These are phyloP conservation scores for Globisporangium cystogenes DNA, from an alignment of 352 stramenopile genomes.

Conservation along the genomic window DNA sequence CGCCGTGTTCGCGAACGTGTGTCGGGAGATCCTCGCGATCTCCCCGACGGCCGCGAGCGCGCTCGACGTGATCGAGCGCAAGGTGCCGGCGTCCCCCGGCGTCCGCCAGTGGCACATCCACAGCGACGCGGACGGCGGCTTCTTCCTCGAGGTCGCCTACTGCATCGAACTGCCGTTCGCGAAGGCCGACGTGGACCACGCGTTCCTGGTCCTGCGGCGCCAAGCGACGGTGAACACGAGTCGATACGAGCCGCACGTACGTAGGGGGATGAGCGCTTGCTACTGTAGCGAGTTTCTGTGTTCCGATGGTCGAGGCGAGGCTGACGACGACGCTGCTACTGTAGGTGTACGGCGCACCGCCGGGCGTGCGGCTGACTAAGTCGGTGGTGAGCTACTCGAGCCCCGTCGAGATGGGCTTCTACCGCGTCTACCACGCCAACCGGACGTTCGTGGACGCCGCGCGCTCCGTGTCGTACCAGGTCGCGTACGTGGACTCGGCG, in stretches of 20 bases:
- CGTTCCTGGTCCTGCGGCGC: background rate
- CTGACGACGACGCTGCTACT: no score
- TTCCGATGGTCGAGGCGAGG: no score
- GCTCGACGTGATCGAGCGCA: background rate
- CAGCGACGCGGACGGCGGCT: background rate
- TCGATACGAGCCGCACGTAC: background rate
- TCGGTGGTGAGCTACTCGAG: background rate
- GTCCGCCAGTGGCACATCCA: background rate
- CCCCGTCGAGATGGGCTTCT: background rate
- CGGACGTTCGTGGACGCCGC: background rate
- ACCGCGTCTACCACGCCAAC: background rate
- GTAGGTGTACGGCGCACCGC: background rate
- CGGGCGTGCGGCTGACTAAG: background rate
- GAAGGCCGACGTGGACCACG: background rate
- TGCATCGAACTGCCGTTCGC: slow-evolving; percentile 1
- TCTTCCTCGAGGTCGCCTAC: background rate
- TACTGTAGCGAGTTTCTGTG: no score
- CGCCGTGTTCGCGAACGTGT: background rate
- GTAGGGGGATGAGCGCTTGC: no score
- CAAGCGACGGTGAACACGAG: background rate
- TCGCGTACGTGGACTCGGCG: background rate
- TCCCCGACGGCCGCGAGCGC: background rate
- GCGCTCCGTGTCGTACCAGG: background rate
- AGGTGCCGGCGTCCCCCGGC: background rate
- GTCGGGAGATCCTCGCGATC: background rate